Conservation (phyloP, 2,329 filamentous ascomycete species). For the Didymella pinodella region DNA sequence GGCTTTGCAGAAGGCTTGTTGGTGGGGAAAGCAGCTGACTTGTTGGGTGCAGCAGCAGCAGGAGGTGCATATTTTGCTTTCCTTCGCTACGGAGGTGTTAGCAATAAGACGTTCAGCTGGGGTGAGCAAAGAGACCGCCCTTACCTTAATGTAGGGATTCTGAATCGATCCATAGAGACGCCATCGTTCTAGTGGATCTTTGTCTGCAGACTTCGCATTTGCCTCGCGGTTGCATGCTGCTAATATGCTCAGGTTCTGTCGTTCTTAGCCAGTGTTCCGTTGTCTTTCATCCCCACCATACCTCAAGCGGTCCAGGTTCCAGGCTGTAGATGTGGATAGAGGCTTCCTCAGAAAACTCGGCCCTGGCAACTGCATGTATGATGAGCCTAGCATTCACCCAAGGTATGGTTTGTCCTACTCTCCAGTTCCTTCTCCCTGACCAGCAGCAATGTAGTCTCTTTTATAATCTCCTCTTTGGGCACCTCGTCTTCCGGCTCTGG, state of each 20-base stretch:
- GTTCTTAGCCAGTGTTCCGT: conserved; percentile 49
- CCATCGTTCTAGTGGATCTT: conserved; percentile 67
- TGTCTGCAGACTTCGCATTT: conserved; percentile 61
- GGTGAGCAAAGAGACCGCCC: background rate
- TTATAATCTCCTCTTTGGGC: conserved; percentile 54
- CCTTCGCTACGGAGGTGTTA: conserved; percentile 52
- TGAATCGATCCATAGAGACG: conserved; percentile 76
- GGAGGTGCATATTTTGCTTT: conserved; percentile 50
- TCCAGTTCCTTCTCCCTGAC: conserved; percentile 76
- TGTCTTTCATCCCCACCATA: conserved; percentile 39
- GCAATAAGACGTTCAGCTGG: background rate
- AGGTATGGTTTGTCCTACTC: conserved; percentile 56
- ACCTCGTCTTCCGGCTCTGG: conserved; percentile 56
- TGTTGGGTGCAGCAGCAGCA: conserved; percentile 30
- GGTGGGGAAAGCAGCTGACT: conserved; percentile 23
- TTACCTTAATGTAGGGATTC: conserved; percentile 72
- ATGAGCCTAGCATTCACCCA: conserved; percentile 22
- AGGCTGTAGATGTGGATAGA: conserved; percentile 91
- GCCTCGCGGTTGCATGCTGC: conserved; percentile 74
- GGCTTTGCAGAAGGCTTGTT: conserved; percentile 34
- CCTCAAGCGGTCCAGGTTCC: conserved; percentile 72
- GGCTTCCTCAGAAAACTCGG: conserved; percentile 73
- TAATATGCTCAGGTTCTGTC: conserved; percentile 71
- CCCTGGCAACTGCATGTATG: conserved; percentile 65
- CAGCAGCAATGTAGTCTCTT: conserved; percentile 69